Conservation (phyloP, 176 grass and related monocot genomes). For the Microstegium vimineum region DNA sequence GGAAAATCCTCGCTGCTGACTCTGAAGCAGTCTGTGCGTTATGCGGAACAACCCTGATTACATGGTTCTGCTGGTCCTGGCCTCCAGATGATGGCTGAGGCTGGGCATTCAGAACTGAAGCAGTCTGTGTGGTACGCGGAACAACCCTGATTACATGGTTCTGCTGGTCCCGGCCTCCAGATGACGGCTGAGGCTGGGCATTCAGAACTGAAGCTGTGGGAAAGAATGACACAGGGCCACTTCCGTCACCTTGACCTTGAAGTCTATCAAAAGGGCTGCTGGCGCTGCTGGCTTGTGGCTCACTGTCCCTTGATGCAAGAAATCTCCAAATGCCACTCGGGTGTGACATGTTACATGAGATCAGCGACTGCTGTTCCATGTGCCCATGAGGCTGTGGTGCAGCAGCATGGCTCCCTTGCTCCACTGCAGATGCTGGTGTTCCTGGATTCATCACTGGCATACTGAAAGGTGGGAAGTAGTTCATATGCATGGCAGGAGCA, state of each 20-base stretch:
- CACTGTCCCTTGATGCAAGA: constrained; percentile 67
- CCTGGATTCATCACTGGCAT: constrained; percentile 56
- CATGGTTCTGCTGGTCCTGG: constrained; percentile 34
- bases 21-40: constrained; percentile 60
- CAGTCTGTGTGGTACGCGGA: constrained; percentile 60
- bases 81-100: constrained; percentile 36
- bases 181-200: constrained; percentile 28
- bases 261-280: constrained; percentile 60
- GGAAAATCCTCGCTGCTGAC: constrained; percentile 80
- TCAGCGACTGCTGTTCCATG: constrained; percentile 40
- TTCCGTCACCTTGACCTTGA: constrained; percentile 36
- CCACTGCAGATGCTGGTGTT: constrained; percentile 45
- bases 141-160: constrained; percentile 75
- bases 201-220: constrained; percentile 27
- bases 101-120: constrained; percentile 38
- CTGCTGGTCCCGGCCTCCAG: constrained; percentile 35
- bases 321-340: constrained; percentile 52
- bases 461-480: constrained; percentile 75
- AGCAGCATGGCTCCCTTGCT: constrained; percentile 45
- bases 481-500: constrained; percentile 40
- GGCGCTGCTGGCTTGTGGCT: constrained; percentile 73
- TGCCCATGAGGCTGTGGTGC: constrained; percentile 36
- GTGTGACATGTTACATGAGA: constrained; percentile 55
- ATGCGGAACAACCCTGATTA: constrained; percentile 89
- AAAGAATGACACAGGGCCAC: constrained; percentile 26